These are phyloP conservation scores for Talaromyces amestolkiae DNA, from an alignment of 2,329 filamentous ascomycete genomes.

Conservation along the genomic window DNA sequence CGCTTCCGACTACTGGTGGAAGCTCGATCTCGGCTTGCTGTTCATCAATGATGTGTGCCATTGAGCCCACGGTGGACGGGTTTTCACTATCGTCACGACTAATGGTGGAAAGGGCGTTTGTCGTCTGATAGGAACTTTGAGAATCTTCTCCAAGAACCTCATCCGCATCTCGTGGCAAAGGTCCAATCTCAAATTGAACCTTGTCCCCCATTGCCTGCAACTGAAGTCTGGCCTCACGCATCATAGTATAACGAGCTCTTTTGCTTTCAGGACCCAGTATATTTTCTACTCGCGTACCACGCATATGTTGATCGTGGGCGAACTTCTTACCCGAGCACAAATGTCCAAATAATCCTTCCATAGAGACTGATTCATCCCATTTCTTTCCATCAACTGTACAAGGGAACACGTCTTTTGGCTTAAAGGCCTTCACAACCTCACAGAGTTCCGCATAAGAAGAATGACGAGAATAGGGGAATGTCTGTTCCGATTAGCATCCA, in stretches of 20 bases:
- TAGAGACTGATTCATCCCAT: slow-evolving; percentile 65
- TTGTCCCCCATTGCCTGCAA: slow-evolving; percentile 18
- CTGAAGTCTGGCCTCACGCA: slow-evolving; percentile 14
- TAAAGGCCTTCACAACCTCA: slow-evolving; percentile 64
- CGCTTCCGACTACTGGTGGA: background rate
- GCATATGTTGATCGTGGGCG: slow-evolving; percentile 64
- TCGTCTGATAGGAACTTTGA: slow-evolving; percentile 7
- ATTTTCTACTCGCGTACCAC: slow-evolving; percentile 28
- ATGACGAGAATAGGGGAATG: slow-evolving; percentile 85
- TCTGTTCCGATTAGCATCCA: slow-evolving; percentile 26
- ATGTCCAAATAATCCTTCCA: slow-evolving; percentile 68
- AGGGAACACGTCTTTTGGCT: slow-evolving; percentile 74
- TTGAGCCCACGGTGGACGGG: background rate
- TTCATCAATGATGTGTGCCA: background rate
- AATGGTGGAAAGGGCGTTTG: slow-evolving; percentile 1
- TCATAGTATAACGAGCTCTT: slow-evolving; percentile 15
- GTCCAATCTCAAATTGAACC: slow-evolving; percentile 18
- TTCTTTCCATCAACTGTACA: slow-evolving; percentile 66
- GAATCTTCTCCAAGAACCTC: slow-evolving; percentile 10
- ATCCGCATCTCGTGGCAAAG: slow-evolving; percentile 11
- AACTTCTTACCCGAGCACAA: slow-evolving; percentile 63
- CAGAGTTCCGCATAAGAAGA: slow-evolving; percentile 82
- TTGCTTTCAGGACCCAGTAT: slow-evolving; percentile 22
- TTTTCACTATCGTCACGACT: background rate
- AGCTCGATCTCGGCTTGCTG: background rate